Evolutionary conservation across 768 basidiomycete genomes (phyloP).

Genomic region (Rhodosporidiobolus odoratus): DNA sequence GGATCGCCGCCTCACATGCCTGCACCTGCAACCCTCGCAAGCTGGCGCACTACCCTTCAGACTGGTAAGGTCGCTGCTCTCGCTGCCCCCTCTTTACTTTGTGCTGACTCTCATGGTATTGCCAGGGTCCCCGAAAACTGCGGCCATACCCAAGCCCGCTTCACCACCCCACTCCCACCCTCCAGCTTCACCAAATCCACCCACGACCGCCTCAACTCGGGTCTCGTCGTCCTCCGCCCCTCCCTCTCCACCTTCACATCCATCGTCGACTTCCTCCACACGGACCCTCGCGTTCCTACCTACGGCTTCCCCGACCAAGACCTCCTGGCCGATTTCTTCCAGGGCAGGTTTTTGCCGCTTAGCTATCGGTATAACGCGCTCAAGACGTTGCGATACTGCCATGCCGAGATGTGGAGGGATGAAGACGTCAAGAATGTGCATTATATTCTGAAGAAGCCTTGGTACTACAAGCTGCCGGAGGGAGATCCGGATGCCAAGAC

Average conservation of each 20-base stretch:
- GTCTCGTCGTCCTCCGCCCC: constrained; percentile 77
- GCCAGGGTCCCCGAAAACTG: constrained; percentile 88
- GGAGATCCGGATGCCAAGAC: constrained; percentile 52
- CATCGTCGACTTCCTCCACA: constrained; percentile 59
- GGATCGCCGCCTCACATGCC: constrained; percentile 81
- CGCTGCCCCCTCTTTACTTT: background rate
- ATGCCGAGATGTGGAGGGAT: constrained; percentile 74
- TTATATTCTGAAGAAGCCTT: constrained; percentile 81
- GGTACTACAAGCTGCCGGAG: constrained; percentile 57
- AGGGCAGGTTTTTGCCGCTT: constrained; percentile 66
- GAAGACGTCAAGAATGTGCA: constrained; percentile 79
- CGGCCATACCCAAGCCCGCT: constrained; percentile 58
- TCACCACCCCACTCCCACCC: constrained; percentile 51
- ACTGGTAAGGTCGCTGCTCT: constrained; percentile 60
- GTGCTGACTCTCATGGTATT: background rate
- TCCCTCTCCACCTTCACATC: constrained; percentile 56
- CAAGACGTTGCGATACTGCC: constrained; percentile 67
- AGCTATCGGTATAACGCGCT: constrained; percentile 89
- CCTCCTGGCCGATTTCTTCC: constrained; percentile 72
- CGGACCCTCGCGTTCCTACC: constrained; percentile 54
- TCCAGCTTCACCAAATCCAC: constrained; percentile 60
- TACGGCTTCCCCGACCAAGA: constrained; percentile 91
- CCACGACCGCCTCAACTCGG: constrained; percentile 79
- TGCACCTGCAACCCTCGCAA: constrained; percentile 92
- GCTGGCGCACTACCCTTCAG: constrained; percentile 74